phyloP scores from a whole-genome alignment of 768 basidiomycete species.

The Suillus luteus region DNA sequence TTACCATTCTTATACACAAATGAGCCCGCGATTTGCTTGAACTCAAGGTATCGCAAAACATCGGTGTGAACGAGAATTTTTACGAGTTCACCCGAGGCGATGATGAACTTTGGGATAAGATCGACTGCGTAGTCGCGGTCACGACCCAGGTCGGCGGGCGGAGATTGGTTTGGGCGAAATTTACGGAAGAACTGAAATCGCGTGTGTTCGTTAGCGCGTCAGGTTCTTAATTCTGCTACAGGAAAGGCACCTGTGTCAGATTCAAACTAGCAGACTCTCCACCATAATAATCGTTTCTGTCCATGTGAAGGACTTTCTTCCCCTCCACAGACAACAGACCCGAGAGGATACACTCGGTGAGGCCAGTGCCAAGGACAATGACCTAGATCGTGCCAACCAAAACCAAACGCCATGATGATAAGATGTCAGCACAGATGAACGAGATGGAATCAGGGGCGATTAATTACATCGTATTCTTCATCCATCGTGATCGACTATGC shows the following conservation, averaged over 20 bases:
- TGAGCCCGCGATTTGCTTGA: conserved; percentile 99
- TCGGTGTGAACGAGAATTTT: conserved; percentile 99
- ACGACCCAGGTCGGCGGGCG: conserved; percentile 86
- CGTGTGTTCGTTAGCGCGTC: conserved; percentile 23
- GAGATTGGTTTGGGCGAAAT: conserved; percentile 77
- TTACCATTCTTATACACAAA: conserved; percentile 96
- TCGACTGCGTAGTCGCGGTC: conserved; percentile 98
- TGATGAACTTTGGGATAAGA: conserved; percentile 99
- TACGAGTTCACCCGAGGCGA: conserved; percentile 95
- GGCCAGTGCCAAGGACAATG: conserved; percentile 92
- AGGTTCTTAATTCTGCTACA: not conserved
- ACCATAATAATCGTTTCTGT: conserved; percentile 98
- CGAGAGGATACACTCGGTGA: conserved; percentile 98
- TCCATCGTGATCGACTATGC: conserved; percentile 65
- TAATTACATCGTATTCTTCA: conserved; percentile 95
- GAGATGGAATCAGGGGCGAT: conserved; percentile 6
- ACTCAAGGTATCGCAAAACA: conserved; percentile 97
- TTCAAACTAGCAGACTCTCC: conserved; percentile 97
- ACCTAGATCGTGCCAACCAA: conserved; percentile 49
- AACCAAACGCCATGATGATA: not conserved
- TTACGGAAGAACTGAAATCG: conserved; percentile 85
- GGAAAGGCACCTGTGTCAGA: conserved; percentile 72
- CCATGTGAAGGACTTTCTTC: conserved; percentile 99
- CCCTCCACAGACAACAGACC: conserved; percentile 98
- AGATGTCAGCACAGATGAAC: conserved; percentile 10